Evolutionary conservation across 176 grass and related monocot species (phyloP), one percentile per base, ranked within the genome.

Genomic region (Puccinellia tenuiflora): DNA sequence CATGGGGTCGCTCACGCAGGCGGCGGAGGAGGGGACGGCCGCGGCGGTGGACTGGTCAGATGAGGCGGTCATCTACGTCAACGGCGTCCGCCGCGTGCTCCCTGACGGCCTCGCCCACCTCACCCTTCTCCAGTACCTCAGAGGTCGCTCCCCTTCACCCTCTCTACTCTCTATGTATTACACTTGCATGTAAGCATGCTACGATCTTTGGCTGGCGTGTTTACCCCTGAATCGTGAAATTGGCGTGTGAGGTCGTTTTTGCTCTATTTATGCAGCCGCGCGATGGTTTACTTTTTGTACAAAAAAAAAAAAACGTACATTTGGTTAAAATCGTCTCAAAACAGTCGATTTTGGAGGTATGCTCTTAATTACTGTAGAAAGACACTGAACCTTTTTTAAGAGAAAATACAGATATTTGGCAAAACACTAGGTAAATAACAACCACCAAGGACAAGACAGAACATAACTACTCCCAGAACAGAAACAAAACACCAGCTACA

Each of bases 61-160:
- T 16, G 96, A 91, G 85, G 91, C 92, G 7, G 62, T 98, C 80
- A 30, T 98, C 63, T 98, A 98, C 79, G 83, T 98, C 34, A 98
- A 98, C 85, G 91, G 96, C 83, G 91, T 91, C 82, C 96, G 92
- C 30, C 89, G 91, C 65, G 90, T 92, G 70, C 67, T 98, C 85
- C 88, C 96, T 45, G 87, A 98, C 70, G 96, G 96, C 53, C 78
- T 95, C 66, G 96, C 96, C 30, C 96, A 95, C 48, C 82, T 98
- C 87, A 98, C 96, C 39, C 87, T 98, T 34, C 96, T 98, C 15
- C 88, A 98, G 73, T 98, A 98, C 87, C 88, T 98, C 29, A 83
- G 96, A 95, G 96, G 96, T 93, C 24, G 21, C 47, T 46, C 17
- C 20, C 81, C 20, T 13, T 9, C 75, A 43, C 26, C 14, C 35